Conservation (phyloP, 2,329 filamentous ascomycete species). For the Fusarium compactum region DNA sequence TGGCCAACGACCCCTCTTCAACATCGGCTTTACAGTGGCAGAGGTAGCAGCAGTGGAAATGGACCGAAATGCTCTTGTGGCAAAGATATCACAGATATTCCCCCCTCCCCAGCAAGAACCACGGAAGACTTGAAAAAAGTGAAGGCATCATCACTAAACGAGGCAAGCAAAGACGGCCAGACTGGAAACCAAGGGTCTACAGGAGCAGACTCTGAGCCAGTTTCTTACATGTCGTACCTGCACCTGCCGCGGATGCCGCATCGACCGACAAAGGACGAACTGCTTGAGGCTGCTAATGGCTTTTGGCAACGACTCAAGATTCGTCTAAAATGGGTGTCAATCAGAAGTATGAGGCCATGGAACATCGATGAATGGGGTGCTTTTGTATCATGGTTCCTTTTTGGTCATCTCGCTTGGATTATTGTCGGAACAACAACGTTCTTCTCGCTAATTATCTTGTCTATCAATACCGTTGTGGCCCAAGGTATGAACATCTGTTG, state of each 20-base stretch:
- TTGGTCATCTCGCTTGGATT: conserved; percentile 95
- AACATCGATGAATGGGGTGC: conserved; percentile 97
- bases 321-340: conserved; percentile 97
- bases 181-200: conserved; percentile 17
- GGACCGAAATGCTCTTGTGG: conserved; percentile 44
- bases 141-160: conserved; percentile 20
- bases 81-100: conserved; percentile 32
- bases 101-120: conserved; percentile 19
- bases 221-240: conserved; percentile 68
- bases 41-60: conserved; percentile 23
- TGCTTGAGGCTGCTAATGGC: conserved; percentile 89
- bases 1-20: conserved; percentile 23
- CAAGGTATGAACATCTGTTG: conserved; percentile 70
- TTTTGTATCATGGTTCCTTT: conserved; percentile 91
- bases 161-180: conserved; percentile 21
- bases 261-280: conserved; percentile 91
- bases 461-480: conserved; percentile 95
- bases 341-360: conserved; percentile 92
- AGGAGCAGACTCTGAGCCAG: conserved; percentile 53
- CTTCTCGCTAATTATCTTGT: conserved; percentile 89
- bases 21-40: conserved; percentile 35
- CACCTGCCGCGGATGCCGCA: conserved; percentile 79
- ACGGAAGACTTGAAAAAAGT: conserved; percentile 33
- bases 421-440: conserved; percentile 98
- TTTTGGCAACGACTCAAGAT: conserved; percentile 93